phyloP scores from a whole-genome alignment of 345 rosid genomes.

The Odontarrhena argentea region DNA sequence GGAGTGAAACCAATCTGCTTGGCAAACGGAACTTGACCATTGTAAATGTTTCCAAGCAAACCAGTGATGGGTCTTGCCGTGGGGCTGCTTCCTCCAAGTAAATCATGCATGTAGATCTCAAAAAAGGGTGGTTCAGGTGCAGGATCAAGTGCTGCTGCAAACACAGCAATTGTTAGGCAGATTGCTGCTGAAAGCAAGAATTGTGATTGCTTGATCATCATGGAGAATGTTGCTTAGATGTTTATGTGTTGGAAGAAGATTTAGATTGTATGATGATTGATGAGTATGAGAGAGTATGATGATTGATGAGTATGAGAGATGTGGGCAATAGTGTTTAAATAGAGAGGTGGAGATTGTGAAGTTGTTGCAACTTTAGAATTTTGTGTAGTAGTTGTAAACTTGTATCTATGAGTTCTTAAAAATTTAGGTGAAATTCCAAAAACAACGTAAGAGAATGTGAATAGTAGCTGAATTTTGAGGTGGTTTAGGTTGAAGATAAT shows the following conservation, averaged over 20 bases:
- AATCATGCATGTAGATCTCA: conserved; percentile 91
- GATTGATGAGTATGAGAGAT: conserved; percentile 38
- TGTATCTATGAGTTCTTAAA: background rate
- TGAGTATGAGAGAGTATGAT: too few species aligned
- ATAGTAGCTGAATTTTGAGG: too few species aligned
- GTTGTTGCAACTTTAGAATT: conserved; percentile 40
- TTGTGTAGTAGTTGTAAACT: conserved; percentile 56
- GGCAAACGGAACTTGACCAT: conserved; percentile 94
- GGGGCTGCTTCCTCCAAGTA: conserved; percentile 87
- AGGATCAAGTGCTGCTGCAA: conserved; percentile 51
- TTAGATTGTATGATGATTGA: conserved; percentile 1
- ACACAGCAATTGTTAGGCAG: conserved; percentile 41
- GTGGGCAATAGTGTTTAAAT: conserved; percentile 45
- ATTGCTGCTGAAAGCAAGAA: conserved; percentile 37
- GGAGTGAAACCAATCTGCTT: conserved; percentile 75
- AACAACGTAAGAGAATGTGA: background rate
- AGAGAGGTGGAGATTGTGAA: conserved; percentile 47
- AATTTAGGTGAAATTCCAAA: background rate
- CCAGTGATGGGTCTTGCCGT: conserved; percentile 93
- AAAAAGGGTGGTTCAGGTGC: conserved; percentile 53
- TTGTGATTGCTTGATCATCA: conserved; percentile 52
- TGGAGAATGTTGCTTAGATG: conserved; percentile 20
- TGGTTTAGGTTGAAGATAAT: too few species aligned
- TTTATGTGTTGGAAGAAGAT: conserved; percentile 1
- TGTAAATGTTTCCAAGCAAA: conserved; percentile 88